Conservation (phyloP, 139 green algal species). For the Picochlorum sp. region DNA sequence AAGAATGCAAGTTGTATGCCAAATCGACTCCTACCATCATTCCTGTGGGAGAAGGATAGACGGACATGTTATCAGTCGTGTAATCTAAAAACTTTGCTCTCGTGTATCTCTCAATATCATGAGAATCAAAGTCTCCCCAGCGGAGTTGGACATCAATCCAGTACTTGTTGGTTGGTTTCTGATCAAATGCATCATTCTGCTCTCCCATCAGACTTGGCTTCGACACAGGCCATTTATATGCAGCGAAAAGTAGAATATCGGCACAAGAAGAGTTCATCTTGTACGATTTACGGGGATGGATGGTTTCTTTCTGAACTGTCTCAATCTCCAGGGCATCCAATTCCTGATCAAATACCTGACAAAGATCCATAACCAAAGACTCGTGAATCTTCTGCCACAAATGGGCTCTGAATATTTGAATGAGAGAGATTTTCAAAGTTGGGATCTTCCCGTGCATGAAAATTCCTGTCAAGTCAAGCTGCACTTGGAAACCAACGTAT, state of each 20-base stretch:
- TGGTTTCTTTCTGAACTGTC: slow-evolving; percentile 99
- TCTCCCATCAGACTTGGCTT: slow-evolving; percentile 94
- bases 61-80: slow-evolving; percentile 99
- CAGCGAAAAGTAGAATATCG: slow-evolving; percentile 96
- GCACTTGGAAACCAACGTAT: slow-evolving; percentile 98
- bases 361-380: slow-evolving; percentile 89
- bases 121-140: slow-evolving; percentile 98
- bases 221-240: slow-evolving; percentile 92
- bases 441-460: slow-evolving; percentile 99
- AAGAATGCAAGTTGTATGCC: slow-evolving; percentile 96
- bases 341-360: slow-evolving; percentile 94
- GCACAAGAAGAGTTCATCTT: slow-evolving; percentile 95
- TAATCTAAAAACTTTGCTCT: slow-evolving; percentile 99
- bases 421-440: slow-evolving; percentile 99
- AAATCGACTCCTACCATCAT: slow-evolving; percentile 97
- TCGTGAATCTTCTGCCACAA: slow-evolving; percentile 99
- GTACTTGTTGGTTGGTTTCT: slow-evolving; percentile 98
- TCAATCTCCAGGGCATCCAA: slow-evolving; percentile 99
- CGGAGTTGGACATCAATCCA: slow-evolving; percentile 84
- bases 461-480: slow-evolving; percentile 99
- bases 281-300: slow-evolving; percentile 98
- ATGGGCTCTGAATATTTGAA: slow-evolving; percentile 99
- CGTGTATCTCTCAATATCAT: slow-evolving; percentile 98
- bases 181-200: slow-evolving; percentile 87
- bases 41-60: slow-evolving; percentile 95